phyloP scores from a whole-genome alignment of 2,329 filamentous ascomycete genomes.

The Ophiostoma novo-ulmi region DNA sequence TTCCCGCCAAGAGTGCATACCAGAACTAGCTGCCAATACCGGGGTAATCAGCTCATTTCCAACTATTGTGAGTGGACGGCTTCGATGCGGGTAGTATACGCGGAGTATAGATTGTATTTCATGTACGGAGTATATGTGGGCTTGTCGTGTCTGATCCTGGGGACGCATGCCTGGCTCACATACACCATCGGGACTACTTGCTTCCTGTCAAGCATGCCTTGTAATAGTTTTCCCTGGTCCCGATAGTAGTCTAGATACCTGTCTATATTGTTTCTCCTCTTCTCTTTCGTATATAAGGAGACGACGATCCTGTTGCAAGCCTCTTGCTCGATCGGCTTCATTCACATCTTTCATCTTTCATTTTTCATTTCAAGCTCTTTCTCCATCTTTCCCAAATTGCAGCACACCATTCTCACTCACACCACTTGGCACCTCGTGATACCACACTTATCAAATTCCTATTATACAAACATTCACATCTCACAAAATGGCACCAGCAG shows the following conservation, averaged over 20 bases:
- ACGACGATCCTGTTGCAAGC: background rate
- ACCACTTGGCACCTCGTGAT: background rate
- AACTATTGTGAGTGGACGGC: conserved; percentile 1
- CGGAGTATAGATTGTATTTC: background rate
- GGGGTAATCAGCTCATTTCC: background rate
- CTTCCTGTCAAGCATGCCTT: conserved; percentile 3
- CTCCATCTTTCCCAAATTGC: background rate
- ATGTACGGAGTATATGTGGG: background rate
- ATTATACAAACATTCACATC: background rate
- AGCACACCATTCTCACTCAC: background rate
- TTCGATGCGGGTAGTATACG: background rate
- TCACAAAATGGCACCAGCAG: conserved; percentile 8
- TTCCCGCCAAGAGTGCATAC: background rate
- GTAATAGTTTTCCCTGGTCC: conserved; percentile 11
- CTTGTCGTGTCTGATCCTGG: background rate
- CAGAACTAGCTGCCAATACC: background rate
- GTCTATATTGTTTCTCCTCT: background rate
- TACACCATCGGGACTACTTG: conserved; percentile 15
- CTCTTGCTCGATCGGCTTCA: background rate
- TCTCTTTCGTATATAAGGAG: conserved; percentile 8
- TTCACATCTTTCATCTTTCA: background rate
- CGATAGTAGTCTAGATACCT: background rate
- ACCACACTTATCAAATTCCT: background rate
- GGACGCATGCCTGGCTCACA: background rate
- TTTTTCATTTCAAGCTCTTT: background rate